Conservation (phyloP, 2,329 filamentous ascomycete genomes). For the Pestalotiopsis sp. region DNA sequence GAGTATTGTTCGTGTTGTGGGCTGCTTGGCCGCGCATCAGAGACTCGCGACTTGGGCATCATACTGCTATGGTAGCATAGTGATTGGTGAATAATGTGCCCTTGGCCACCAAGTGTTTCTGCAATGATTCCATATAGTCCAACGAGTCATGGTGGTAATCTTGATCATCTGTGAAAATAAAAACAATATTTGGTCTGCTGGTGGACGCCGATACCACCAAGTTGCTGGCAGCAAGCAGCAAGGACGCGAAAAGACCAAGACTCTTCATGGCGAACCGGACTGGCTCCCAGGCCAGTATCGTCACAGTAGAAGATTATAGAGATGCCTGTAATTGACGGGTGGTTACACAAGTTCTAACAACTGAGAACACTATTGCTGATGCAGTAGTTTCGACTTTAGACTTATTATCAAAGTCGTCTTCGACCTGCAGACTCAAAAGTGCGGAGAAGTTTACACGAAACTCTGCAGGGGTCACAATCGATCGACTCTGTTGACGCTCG, state of each 20-base stretch:
- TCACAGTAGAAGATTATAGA: background rate
- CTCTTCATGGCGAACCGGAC: background rate
- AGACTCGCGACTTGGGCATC: constrained; percentile 28
- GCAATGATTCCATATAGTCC: constrained; percentile 16
- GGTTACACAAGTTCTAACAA: background rate
- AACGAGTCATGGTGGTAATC: constrained; percentile 22
- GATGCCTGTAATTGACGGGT: background rate
- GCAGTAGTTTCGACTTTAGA: background rate
- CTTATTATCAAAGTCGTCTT: background rate
- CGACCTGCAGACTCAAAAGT: background rate
- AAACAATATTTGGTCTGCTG: constrained; percentile 24
- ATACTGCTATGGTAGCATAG: constrained; percentile 29
- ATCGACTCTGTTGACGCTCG: background rate
- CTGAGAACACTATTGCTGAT: background rate
- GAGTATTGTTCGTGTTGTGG: constrained; percentile 29
- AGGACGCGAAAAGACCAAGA: background rate
- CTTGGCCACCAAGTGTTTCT: constrained; percentile 22
- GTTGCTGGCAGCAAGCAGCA: background rate
- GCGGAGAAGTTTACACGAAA: background rate
- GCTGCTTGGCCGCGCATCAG: constrained; percentile 25
- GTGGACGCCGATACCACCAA: background rate
- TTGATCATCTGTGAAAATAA: constrained; percentile 31
- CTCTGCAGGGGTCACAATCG: background rate
- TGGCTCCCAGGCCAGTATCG: background rate
- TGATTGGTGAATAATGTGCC: constrained; percentile 29